Conservation (phyloP, 1,284 basidiomycete species). For the Fomitopsis pinicola region DNA sequence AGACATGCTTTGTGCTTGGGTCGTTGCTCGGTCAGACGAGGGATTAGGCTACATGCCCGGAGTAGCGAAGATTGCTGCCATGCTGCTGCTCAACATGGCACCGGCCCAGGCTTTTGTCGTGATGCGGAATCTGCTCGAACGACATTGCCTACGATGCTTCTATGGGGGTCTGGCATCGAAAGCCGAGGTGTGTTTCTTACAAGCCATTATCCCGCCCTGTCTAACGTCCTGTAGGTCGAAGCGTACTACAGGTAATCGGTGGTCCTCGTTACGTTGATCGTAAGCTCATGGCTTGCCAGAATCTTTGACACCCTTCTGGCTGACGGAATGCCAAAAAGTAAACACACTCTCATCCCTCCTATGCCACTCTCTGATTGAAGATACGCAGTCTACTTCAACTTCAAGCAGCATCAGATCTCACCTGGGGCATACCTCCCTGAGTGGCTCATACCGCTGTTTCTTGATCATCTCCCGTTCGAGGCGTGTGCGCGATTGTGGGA, state of each 20-base stretch:
- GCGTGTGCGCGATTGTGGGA: conserved; percentile 89
- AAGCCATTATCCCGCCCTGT: background rate
- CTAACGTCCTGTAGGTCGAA: conserved; percentile 51
- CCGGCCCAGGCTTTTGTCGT: conserved; percentile 78
- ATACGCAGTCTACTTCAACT: conserved; percentile 83
- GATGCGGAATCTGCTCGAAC: conserved; percentile 85
- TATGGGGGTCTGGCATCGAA: conserved; percentile 66
- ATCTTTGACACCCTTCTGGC: conserved; percentile 92
- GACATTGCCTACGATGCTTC: conserved; percentile 84
- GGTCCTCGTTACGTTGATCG: background rate
- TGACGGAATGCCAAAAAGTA: conserved; percentile 93
- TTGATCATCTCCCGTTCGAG: conserved; percentile 87
- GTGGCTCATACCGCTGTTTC: conserved; percentile 81
- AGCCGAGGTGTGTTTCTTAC: conserved; percentile 68
- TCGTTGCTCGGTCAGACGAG: conserved; percentile 86
- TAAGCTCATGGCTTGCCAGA: conserved; percentile 34
- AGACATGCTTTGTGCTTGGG: conserved; percentile 88
- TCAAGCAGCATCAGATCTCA: conserved; percentile 87
- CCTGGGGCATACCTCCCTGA: conserved; percentile 73
- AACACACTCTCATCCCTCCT: conserved; percentile 13
- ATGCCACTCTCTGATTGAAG: too few relatives aligned
- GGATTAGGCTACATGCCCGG: conserved; percentile 74
- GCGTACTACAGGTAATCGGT: conserved; percentile 59
- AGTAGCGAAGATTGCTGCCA: conserved; percentile 77
- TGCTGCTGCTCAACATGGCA: conserved; percentile 87